Conservation (phyloP, 2,329 filamentous ascomycete species). For the Phyllosticta citriasiana region DNA sequence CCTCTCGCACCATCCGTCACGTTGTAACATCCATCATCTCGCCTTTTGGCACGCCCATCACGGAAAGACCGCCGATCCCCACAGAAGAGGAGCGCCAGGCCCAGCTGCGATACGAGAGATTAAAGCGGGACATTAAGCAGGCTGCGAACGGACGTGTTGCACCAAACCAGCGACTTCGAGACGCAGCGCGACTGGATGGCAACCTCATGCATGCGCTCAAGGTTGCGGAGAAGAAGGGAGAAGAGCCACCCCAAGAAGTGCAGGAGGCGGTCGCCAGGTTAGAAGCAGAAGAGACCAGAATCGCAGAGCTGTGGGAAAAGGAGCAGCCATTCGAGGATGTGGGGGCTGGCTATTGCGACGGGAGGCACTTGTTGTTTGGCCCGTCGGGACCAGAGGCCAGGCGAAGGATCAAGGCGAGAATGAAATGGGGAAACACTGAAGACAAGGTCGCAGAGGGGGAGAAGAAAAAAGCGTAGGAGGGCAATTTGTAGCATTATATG, state of each 20-base stretch:
- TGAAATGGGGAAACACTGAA: neutral
- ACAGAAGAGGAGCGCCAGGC: constrained; percentile 51
- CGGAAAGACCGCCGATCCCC: constrained; percentile 56
- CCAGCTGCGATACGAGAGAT: constrained; percentile 44
- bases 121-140: constrained; percentile 47
- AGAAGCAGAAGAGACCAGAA: neutral
- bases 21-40: constrained; percentile 67
- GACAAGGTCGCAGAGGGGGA: neutral
- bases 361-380: neutral
- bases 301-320: neutral
- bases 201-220: constrained; percentile 11
- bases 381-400: neutral
- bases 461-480: neutral
- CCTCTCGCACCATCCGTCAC: constrained; percentile 58
- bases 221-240: neutral
- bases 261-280: neutral
- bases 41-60: constrained; percentile 54
- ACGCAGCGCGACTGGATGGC: constrained; percentile 19
- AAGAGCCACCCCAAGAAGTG: neutral
- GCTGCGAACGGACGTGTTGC: constrained; percentile 24
- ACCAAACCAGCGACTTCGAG: constrained; percentile 20
- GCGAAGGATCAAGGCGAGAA: neutral
- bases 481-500: neutral
- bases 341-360: neutral
- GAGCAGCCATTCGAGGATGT: neutral